A percentile compares a stretch with the other conserved stretches of the same genome.
Conservation (phyloP, 805 yeast genomes). For the Starmerella davenportii region DNA sequence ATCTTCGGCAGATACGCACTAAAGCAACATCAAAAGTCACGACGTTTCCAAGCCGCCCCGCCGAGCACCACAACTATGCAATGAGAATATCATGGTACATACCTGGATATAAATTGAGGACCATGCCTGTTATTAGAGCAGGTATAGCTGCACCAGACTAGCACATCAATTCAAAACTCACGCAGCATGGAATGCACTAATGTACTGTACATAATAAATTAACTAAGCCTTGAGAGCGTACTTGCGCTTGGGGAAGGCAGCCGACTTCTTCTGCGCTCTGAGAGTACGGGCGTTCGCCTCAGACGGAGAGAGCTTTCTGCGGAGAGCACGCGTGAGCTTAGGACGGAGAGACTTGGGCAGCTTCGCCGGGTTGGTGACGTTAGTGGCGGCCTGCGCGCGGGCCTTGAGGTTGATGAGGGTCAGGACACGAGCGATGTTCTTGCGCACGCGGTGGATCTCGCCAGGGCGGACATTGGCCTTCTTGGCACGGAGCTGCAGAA, state of each 20-base stretch:
- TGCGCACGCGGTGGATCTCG: conserved; percentile 93
- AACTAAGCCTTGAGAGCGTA: conserved; percentile 92
- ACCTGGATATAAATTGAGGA: too few relatives aligned
- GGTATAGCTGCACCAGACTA: too few relatives aligned
- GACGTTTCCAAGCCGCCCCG: too few relatives aligned
- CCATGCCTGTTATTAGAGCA: too few relatives aligned
- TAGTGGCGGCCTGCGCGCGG: conserved; percentile 85
- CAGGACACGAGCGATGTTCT: conserved; percentile 95
- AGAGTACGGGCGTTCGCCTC: conserved; percentile 70
- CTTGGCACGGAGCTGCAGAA: conserved; percentile 91
- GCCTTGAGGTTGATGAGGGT: conserved; percentile 93
- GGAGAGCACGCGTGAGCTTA: conserved; percentile 99
- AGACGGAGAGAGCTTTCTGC: conserved; percentile 82
- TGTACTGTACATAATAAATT: conserved; percentile 1
- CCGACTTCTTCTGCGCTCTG: conserved; percentile 78
- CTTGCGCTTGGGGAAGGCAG: conserved; percentile 96
- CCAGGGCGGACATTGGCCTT: conserved; percentile 45
- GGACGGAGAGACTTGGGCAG: conserved; percentile 98
- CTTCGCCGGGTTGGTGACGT: conserved; percentile 73
- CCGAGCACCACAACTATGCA: too few relatives aligned
- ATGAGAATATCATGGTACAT: too few relatives aligned
- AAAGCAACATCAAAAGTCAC: too few relatives aligned
- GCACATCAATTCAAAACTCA: too few relatives aligned
- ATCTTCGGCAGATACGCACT: too few relatives aligned
- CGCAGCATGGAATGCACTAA: not conserved